Percentiles rank a stretch among this genome's conserved stretches.
phyloP scores from a whole-genome alignment of 768 basidiomycete genomes.

The Coprinopsis sp. region DNA sequence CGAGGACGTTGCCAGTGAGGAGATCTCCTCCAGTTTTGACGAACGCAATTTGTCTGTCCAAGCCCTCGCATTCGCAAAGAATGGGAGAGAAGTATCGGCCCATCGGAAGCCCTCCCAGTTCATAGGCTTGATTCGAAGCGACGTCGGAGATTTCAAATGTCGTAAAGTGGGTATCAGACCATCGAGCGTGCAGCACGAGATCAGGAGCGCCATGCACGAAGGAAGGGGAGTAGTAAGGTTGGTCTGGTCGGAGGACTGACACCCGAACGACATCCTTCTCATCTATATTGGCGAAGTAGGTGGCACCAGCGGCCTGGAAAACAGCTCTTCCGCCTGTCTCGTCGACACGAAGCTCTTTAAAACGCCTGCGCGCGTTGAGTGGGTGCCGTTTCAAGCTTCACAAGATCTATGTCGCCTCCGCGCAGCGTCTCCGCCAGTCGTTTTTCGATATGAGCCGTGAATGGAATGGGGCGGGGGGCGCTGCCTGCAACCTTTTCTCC shows the following conservation, averaged over 20 bases:
- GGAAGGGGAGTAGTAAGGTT: conserved; percentile 63
- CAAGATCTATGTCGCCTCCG: conserved; percentile 41
- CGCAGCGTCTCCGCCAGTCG: conserved; percentile 57
- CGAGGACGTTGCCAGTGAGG: conserved; percentile 60
- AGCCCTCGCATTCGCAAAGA: conserved; percentile 42
- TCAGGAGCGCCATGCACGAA: conserved; percentile 50
- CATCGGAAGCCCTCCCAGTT: conserved; percentile 52
- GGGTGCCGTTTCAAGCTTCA: conserved; percentile 47
- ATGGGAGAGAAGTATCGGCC: conserved; percentile 64
- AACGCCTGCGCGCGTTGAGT: conserved; percentile 56
- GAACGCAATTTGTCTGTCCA: conserved; percentile 51
- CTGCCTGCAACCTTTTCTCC: conserved; percentile 48
- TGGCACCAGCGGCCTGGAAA: conserved; percentile 66
- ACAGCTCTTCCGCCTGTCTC: conserved; percentile 47
- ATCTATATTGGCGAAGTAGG: conserved; percentile 44
- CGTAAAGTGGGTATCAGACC: conserved; percentile 62
- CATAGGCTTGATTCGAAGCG: conserved; percentile 35
- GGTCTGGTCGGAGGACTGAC: conserved; percentile 43
- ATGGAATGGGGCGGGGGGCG: conserved; percentile 46
- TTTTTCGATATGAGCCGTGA: conserved; percentile 61
- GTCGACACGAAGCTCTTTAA: conserved; percentile 57
- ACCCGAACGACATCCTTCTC: conserved; percentile 29
- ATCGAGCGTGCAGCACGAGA: conserved; percentile 59
- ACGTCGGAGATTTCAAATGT: conserved; percentile 63
- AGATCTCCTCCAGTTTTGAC: conserved; percentile 56